Evolutionary conservation across 2,329 filamentous ascomycete species (phyloP).

Genomic region (Alternaria viburni): DNA sequence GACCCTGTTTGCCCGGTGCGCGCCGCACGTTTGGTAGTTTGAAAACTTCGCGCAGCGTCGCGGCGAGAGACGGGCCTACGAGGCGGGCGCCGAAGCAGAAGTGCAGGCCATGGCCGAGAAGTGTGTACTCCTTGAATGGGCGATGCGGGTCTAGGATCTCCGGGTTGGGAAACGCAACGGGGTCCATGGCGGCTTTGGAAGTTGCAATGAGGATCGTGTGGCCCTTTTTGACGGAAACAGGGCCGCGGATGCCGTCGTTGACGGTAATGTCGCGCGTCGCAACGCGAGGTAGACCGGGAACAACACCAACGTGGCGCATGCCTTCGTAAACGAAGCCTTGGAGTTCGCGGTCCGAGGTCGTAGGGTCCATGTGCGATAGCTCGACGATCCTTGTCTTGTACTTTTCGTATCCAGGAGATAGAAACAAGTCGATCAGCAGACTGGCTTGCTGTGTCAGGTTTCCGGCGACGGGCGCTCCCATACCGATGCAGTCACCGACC

Average conservation of each 20-base stretch:
- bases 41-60: conserved; percentile 43
- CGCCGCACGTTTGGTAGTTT: conserved; percentile 42
- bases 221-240: conserved; percentile 52
- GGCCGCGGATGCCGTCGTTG: conserved; percentile 57
- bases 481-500: conserved; percentile 59
- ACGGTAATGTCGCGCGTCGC: conserved; percentile 55
- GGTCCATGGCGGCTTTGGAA: conserved; percentile 48
- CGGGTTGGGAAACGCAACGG: conserved; percentile 39
- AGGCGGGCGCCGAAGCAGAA: conserved; percentile 43
- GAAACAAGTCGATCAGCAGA: conserved; percentile 60
- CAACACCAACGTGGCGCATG: conserved; percentile 60
- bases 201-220: conserved; percentile 49
- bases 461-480: conserved; percentile 58
- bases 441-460: conserved; percentile 62
- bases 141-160: conserved; percentile 48
- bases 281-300: conserved; percentile 60
- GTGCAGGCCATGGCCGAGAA: conserved; percentile 42
- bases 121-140: conserved; percentile 38
- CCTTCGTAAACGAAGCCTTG: conserved; percentile 63
- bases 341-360: conserved; percentile 63
- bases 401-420: conserved; percentile 57
- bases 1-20: conserved; percentile 39
- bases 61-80: conserved; percentile 35
- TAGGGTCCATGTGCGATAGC: conserved; percentile 55
- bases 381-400: conserved; percentile 61